Conservation (phyloP, 2,329 filamentous ascomycete species). For the Cordyceps cicadae region DNA sequence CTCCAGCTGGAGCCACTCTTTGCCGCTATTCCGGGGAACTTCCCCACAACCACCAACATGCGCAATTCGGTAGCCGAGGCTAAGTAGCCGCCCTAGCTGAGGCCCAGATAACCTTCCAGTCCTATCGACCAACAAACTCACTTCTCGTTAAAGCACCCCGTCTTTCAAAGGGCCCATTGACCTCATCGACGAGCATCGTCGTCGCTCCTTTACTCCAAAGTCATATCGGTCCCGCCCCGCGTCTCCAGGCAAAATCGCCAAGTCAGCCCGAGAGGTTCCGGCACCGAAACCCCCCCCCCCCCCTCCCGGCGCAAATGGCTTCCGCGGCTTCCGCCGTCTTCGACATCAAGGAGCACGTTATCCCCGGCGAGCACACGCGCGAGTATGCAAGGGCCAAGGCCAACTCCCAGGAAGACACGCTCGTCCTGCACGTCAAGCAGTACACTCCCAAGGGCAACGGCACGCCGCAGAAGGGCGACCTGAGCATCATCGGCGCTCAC, state of each 20-base stretch:
- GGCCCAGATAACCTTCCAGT: not conserved
- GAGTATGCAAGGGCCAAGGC: conserved; percentile 70
- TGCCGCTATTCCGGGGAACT: not conserved
- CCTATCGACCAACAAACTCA: not conserved
- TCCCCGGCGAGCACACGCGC: conserved; percentile 70
- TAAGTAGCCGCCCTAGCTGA: not conserved
- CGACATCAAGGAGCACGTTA: conserved; percentile 62
- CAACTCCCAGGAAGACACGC: conserved; percentile 62
- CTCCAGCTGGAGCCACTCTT: not conserved
- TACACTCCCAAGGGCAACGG: conserved; percentile 71
- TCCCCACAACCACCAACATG: not conserved
- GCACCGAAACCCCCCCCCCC: too few relatives aligned
- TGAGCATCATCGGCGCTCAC: conserved; percentile 80
- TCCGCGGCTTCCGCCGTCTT: conserved; percentile 38
- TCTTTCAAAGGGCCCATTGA: not conserved
- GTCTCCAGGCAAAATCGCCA: not conserved
- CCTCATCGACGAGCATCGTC: not conserved
- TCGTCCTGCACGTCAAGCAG: conserved; percentile 75
- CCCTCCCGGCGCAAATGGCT: conserved; percentile 1
- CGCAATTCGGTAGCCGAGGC: not conserved
- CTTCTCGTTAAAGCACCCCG: not conserved
- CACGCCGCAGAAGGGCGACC: conserved; percentile 60
- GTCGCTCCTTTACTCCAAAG: not conserved
- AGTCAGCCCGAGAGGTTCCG: not conserved
- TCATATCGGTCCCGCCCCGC: not conserved